Conservation (phyloP, 2,329 filamentous ascomycete species). For the Apiospora hydei region DNA sequence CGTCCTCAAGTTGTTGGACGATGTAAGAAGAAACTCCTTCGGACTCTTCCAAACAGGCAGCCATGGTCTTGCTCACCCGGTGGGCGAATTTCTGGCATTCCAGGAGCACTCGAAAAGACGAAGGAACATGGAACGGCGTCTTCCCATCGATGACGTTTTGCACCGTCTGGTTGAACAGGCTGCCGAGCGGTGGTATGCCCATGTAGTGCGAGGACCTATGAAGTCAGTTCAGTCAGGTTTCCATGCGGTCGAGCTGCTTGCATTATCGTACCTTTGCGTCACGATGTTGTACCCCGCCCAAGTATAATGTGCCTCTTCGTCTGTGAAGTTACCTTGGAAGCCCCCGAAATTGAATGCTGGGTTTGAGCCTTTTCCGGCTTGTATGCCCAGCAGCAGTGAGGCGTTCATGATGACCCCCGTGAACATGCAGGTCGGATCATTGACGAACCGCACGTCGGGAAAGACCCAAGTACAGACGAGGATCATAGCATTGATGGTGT, state of each 20-base stretch:
- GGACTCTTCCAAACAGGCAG: constrained; percentile 54
- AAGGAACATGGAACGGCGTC: constrained; percentile 49
- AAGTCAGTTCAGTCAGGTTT: constrained; percentile 39
- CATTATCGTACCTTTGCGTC: constrained; percentile 51
- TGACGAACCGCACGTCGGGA: constrained; percentile 58
- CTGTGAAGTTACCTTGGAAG: constrained; percentile 52
- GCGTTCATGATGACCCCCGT: constrained; percentile 56
- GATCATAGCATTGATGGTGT: constrained; percentile 59
- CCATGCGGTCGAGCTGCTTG: constrained; percentile 34
- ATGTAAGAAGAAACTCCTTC: constrained; percentile 55
- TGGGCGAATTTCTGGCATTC: constrained; percentile 61
- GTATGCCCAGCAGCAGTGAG: constrained; percentile 56
- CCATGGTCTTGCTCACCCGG: constrained; percentile 55
- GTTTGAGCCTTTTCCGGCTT: constrained; percentile 60
- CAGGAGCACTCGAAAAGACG: constrained; percentile 54
- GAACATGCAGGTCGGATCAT: constrained; percentile 58
- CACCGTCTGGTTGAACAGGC: constrained; percentile 57
- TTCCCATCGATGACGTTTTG: constrained; percentile 53
- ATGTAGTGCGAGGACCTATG: constrained; percentile 47
- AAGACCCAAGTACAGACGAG: constrained; percentile 60
- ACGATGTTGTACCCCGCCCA: constrained; percentile 63
- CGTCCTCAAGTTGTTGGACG: constrained; percentile 58
- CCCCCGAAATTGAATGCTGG: constrained; percentile 54
- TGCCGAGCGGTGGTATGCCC: constrained; percentile 54
- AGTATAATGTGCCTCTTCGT: constrained; percentile 60